Percentiles rank a stretch among this genome's conserved stretches.
Conservation (phyloP, 2,329 filamentous ascomycete genomes). For the Camptophora hylomeconis region DNA sequence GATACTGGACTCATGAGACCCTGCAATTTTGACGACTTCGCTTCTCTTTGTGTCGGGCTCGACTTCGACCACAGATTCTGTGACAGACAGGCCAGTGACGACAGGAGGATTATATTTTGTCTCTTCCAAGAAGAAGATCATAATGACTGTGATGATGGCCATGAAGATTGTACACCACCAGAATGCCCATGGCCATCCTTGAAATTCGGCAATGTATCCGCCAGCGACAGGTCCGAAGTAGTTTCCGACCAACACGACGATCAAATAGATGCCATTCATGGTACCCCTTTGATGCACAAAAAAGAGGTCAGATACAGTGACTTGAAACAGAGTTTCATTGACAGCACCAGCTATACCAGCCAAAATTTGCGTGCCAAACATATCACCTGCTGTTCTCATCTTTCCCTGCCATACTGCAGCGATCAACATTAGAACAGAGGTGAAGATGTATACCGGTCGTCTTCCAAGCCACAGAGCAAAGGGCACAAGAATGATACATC, state of each 20-base stretch:
- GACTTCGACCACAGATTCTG: too few relatives aligned
- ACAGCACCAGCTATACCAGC: slow-evolving; percentile 30
- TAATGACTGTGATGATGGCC: slow-evolving; percentile 18
- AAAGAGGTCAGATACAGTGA: slow-evolving; percentile 34
- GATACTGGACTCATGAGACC: neutral
- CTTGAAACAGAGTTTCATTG: slow-evolving; percentile 29
- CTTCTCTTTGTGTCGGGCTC: neutral
- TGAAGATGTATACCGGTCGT: slow-evolving; percentile 29
- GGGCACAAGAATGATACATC: slow-evolving; percentile 29
- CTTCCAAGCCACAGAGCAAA: slow-evolving; percentile 30
- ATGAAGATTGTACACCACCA: slow-evolving; percentile 24
- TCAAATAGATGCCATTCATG: slow-evolving; percentile 39
- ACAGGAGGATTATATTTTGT: slow-evolving; percentile 20
- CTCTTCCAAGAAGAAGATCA: slow-evolving; percentile 26
- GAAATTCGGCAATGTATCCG: slow-evolving; percentile 21
- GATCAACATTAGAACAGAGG: slow-evolving; percentile 23
- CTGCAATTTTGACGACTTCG: neutral
- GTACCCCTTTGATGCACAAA: slow-evolving; percentile 38
- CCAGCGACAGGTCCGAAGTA: slow-evolving; percentile 25
- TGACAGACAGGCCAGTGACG: slow-evolving; percentile 10
- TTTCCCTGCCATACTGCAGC: slow-evolving; percentile 28
- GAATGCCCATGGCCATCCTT: slow-evolving; percentile 26
- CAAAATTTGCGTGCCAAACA: slow-evolving; percentile 28
- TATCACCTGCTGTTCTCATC: slow-evolving; percentile 27
- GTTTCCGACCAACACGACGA: slow-evolving; percentile 25